A percentile compares a stretch with the other conserved stretches of the same genome.
Conservation (phyloP, 1,139 yeast genomes). For the Spathaspora jeffriesii region DNA sequence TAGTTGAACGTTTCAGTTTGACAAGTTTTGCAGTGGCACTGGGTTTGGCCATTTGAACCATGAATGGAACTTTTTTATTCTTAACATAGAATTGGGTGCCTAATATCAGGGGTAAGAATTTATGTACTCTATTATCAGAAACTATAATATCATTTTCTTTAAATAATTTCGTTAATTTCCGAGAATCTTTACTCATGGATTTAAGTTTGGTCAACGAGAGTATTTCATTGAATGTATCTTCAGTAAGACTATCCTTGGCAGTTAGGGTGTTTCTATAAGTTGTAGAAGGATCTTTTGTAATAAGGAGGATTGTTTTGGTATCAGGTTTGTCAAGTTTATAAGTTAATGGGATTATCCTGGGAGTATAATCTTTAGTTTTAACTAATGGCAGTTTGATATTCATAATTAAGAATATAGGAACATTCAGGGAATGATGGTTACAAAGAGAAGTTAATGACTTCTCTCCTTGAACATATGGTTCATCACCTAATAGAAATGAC, state of each 20-base stretch:
- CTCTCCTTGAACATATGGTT: conserved; percentile 22
- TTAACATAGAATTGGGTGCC: conserved; percentile 59
- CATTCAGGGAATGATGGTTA: conserved; percentile 9
- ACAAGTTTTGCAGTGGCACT: conserved; percentile 37
- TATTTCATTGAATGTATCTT: conserved; percentile 59
- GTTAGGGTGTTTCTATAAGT: conserved; percentile 50
- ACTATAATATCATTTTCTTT: conserved; percentile 66
- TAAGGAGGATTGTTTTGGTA: conserved; percentile 52
- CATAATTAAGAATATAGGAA: conserved; percentile 49
- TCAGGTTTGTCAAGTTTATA: conserved; percentile 48
- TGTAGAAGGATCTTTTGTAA: conserved; percentile 70
- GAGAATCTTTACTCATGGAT: conserved; percentile 43
- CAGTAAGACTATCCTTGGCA: conserved; percentile 52
- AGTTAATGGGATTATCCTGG: conserved; percentile 66
- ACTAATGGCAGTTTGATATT: conserved; percentile 53
- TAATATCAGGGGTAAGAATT: conserved; percentile 54
- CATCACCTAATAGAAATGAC: conserved; percentile 25
- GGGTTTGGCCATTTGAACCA: conserved; percentile 65
- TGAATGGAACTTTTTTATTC: conserved; percentile 63
- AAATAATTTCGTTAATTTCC: conserved; percentile 41
- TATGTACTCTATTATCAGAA: conserved; percentile 65
- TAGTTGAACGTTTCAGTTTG: conserved; percentile 33
- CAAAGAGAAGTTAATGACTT: conserved; percentile 25
- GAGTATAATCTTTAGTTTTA: conserved; percentile 54
- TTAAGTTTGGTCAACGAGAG: conserved; percentile 58